Evolutionary conservation across 2,329 filamentous ascomycete genomes (phyloP).

Genomic region (Colletotrichum sp.): DNA sequence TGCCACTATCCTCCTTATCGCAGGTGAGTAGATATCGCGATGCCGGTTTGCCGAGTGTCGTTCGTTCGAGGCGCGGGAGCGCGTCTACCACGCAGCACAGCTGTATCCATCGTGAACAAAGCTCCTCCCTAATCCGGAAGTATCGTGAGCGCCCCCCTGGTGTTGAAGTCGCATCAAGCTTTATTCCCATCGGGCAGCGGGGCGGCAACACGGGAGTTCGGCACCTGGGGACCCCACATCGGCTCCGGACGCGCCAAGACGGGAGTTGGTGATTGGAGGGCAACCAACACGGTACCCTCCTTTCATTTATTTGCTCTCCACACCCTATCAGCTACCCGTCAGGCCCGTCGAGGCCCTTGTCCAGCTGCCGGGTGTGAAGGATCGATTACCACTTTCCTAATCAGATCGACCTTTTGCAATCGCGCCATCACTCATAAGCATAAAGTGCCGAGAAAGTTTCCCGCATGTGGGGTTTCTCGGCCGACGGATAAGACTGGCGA

Average conservation of each 20-base stretch:
- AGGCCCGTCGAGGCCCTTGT: not conserved
- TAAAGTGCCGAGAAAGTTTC: not conserved
- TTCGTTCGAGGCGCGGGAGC: not conserved
- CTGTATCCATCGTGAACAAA: not conserved
- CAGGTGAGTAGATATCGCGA: conserved; percentile 7
- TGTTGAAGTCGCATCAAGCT: not conserved
- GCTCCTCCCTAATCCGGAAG: conserved; percentile 13
- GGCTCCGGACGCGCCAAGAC: not conserved
- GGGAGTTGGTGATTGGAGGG: not conserved
- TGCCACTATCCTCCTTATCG: conserved; percentile 2
- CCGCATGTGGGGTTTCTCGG: not conserved
- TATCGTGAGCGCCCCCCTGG: not conserved
- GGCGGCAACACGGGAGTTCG: not conserved
- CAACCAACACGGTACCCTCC: not conserved
- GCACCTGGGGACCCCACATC: not conserved
- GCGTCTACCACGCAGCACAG: not conserved
- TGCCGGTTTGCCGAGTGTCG: conserved; percentile 1
- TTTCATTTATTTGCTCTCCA: not conserved
- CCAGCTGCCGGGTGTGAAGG: not conserved
- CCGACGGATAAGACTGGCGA: not conserved
- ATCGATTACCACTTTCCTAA: conserved; percentile 14
- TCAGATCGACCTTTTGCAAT: not conserved
- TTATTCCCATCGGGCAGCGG: not conserved
- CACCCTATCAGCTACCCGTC: not conserved
- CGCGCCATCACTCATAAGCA: not conserved